Conservation (phyloP, 352 stramenopile genomes). For the Phytophthora kernoviae region DNA sequence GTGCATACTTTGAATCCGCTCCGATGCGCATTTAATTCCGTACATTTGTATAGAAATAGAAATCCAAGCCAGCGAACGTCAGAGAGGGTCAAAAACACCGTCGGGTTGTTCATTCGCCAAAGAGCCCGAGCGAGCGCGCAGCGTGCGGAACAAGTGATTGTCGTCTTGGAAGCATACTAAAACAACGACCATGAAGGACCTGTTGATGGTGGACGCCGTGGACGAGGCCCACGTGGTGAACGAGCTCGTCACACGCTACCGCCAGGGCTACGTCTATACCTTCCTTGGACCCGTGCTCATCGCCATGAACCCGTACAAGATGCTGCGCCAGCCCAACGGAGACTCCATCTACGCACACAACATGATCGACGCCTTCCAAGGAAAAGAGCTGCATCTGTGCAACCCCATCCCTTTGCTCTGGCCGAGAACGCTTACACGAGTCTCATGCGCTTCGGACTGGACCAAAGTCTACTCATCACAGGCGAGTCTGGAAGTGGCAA, state of each 20-base stretch:
- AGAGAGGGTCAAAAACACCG: neutral
- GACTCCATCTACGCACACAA: constrained; percentile 80
- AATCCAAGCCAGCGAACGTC: neutral
- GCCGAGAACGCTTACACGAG: constrained; percentile 89
- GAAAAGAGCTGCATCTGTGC: constrained; percentile 82
- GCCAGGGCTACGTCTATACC: constrained; percentile 87
- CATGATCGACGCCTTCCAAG: constrained; percentile 80
- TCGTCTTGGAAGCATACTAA: too few relatives aligned
- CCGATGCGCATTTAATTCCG: neutral
- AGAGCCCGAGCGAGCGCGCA: constrained; percentile 22
- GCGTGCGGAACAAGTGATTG: constrained; percentile 23
- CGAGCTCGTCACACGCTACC: constrained; percentile 81
- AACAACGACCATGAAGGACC: constrained; percentile 64
- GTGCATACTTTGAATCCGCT: neutral
- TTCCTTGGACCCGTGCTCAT: constrained; percentile 92
- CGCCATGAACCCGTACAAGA: constrained; percentile 91
- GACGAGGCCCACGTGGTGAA: constrained; percentile 79
- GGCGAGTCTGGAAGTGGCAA: constrained; percentile 91
- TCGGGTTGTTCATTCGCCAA: constrained; percentile 29
- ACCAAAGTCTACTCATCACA: constrained; percentile 89
- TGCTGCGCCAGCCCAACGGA: constrained; percentile 66
- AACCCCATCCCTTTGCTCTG: constrained; percentile 87
- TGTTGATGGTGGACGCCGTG: constrained; percentile 81
- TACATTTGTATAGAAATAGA: neutral
- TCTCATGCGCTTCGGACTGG: constrained; percentile 86